Conservation (phyloP, 163 green algal genomes). For the Chlorella variabilis region DNA sequence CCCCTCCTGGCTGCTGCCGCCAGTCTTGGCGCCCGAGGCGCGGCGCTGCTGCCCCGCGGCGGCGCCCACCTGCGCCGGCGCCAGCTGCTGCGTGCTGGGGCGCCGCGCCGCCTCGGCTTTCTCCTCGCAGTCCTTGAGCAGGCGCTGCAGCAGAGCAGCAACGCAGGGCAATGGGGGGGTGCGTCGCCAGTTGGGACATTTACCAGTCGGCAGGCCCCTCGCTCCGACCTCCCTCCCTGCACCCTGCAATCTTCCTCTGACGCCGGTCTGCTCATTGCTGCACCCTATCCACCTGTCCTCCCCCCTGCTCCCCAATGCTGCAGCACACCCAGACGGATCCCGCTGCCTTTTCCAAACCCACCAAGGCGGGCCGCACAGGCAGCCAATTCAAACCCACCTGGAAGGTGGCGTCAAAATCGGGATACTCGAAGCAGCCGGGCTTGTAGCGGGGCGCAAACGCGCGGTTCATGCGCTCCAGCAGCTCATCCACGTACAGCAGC, state of each 20-base stretch:
- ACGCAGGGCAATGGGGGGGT: too few species aligned
- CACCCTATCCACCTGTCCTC: too few species aligned
- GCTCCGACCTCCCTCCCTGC: too few species aligned
- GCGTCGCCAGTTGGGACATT: too few species aligned
- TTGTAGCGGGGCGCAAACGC: conserved; percentile 75
- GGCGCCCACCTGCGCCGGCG: neutral
- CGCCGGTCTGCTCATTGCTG: too few species aligned
- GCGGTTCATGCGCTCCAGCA: conserved; percentile 79
- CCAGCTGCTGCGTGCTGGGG: conserved; percentile 11
- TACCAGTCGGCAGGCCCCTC: too few species aligned
- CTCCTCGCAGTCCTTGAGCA: conserved; percentile 78
- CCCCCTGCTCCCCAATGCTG: too few species aligned
- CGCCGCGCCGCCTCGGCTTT: conserved; percentile 59
- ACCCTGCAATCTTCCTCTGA: too few species aligned
- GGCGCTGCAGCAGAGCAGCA: conserved; percentile 28
- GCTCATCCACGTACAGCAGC: conserved; percentile 94
- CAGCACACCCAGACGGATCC: too few species aligned
- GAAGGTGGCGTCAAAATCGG: conserved; percentile 81
- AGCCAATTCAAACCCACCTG: neutral
- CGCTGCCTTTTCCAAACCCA: too few species aligned
- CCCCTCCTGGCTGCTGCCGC: neutral
- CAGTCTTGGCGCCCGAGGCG: neutral
- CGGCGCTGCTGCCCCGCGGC: conserved; percentile 9
- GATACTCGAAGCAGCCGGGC: conserved; percentile 40
- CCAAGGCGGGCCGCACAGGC: too few species aligned